Percentiles rank a stretch among this genome's conserved stretches.
These are phyloP conservation scores for Mycena polygramma DNA, from an alignment of 768 basidiomycete species.

Conservation along the genomic window DNA sequence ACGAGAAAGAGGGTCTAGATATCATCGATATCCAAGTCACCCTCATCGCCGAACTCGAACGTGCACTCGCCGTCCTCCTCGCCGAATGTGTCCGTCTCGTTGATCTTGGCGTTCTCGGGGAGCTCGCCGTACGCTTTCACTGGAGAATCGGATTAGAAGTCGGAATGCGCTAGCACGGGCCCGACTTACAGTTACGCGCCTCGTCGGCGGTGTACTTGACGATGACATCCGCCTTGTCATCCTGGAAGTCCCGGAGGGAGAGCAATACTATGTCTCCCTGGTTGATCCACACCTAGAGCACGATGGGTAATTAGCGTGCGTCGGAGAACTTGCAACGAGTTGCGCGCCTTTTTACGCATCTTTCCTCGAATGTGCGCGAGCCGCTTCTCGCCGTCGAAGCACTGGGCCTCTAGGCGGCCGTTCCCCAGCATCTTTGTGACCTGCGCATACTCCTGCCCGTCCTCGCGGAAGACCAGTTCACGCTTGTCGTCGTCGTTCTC, in stretches of 20 bases:
- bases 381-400: slow-evolving; percentile 98
- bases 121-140: slow-evolving; percentile 99
- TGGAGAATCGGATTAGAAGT: slow-evolving; percentile 43
- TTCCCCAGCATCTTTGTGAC: slow-evolving; percentile 99
- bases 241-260: slow-evolving; percentile 98
- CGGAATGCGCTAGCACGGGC: background rate
- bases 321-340: background rate
- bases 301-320: background rate
- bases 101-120: slow-evolving; percentile 96
- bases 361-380: slow-evolving; percentile 98
- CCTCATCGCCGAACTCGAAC: slow-evolving; percentile 89
- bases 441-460: slow-evolving; percentile 99
- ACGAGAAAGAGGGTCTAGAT: slow-evolving; percentile 62
- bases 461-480: slow-evolving; percentile 98
- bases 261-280: slow-evolving; percentile 97
- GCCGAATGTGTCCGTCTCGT: slow-evolving; percentile 94
- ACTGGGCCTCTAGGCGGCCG: slow-evolving; percentile 94
- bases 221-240: slow-evolving; percentile 99
- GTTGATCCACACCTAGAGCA: slow-evolving; percentile 94
- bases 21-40: slow-evolving; percentile 91
- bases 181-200: slow-evolving; percentile 78
- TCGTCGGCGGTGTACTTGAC: slow-evolving; percentile 99
- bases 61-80: slow-evolving; percentile 92
- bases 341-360: slow-evolving; percentile 96
- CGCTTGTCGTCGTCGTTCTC: slow-evolving; percentile 99